Percentiles rank a stretch among this genome's conserved stretches.
These are phyloP conservation scores for Apophysomyces trapeziformis DNA, from an alignment of 371 early-diverging fungal species.

Conservation along the genomic window DNA sequence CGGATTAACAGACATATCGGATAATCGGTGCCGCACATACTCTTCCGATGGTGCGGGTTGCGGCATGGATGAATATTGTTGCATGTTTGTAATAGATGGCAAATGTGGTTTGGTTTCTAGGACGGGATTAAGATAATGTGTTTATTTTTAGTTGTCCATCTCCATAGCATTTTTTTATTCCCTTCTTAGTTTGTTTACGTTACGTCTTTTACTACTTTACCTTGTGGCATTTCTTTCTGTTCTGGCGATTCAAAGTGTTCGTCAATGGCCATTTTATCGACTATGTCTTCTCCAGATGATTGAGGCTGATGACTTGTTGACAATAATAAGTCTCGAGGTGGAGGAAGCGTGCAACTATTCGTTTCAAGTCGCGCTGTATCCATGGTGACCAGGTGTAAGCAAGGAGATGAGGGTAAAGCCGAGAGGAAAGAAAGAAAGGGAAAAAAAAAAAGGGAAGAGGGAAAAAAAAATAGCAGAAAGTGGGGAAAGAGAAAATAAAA, in stretches of 20 bases:
- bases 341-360: constrained; percentile 27
- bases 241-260: background rate
- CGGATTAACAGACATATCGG: constrained; percentile 45
- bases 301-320: constrained; percentile 17
- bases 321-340: constrained; percentile 36
- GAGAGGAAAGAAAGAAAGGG: background rate
- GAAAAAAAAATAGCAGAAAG: background rate
- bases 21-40: constrained; percentile 48
- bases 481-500: background rate
- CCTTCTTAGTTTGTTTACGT: background rate
- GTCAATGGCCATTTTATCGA: constrained; percentile 13
- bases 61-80: constrained; percentile 32
- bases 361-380: constrained; percentile 30
- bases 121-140: constrained; percentile 4
- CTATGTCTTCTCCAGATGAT: constrained; percentile 1
- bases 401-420: background rate
- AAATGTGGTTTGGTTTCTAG: constrained; percentile 31
- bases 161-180: background rate
- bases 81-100: constrained; percentile 31
- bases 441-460: background rate
- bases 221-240: constrained; percentile 1
- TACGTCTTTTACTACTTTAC: background rate
- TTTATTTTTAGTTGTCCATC: background rate
- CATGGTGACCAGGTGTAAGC: constrained; percentile 13
- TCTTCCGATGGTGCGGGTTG: constrained; percentile 36